Conservation (phyloP, 169 alveolate species). For the Cryptosporidium sp. region DNA sequence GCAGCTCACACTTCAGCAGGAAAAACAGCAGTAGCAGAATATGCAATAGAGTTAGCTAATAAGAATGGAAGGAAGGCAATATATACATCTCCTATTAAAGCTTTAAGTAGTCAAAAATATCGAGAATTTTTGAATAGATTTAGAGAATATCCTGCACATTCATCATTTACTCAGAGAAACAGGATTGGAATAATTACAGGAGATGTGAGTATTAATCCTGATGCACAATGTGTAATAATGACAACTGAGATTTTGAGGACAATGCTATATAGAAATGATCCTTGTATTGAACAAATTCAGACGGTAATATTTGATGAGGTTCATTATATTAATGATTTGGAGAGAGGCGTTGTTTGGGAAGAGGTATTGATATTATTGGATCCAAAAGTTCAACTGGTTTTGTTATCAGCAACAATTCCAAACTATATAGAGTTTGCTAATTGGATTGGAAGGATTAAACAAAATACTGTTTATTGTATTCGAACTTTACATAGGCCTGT, state of each 20-base stretch:
- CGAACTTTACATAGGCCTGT: slow-evolving; percentile 95
- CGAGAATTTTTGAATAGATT: slow-evolving; percentile 91
- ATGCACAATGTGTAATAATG: slow-evolving; percentile 96
- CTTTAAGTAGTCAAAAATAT: slow-evolving; percentile 97
- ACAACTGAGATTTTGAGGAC: slow-evolving; percentile 98
- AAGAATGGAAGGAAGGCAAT: slow-evolving; percentile 93
- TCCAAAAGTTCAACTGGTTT: slow-evolving; percentile 92
- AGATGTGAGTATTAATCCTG: slow-evolving; percentile 95
- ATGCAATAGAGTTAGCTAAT: slow-evolving; percentile 97
- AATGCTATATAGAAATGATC: slow-evolving; percentile 90
- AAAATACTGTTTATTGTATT: slow-evolving; percentile 93
- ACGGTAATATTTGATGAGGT: slow-evolving; percentile 99
- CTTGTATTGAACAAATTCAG: slow-evolving; percentile 89
- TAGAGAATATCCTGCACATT: slow-evolving; percentile 73
- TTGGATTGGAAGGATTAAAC: slow-evolving; percentile 96
- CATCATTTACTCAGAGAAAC: slow-evolving; percentile 75
- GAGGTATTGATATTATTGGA: slow-evolving; percentile 96
- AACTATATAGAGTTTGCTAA: slow-evolving; percentile 97
- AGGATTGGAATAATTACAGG: slow-evolving; percentile 98
- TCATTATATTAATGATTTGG: slow-evolving; percentile 96
- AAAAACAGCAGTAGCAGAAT: slow-evolving; percentile 97
- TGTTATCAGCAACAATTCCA: slow-evolving; percentile 98
- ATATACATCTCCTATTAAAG: slow-evolving; percentile 99
- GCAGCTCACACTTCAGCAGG: slow-evolving; percentile 99
- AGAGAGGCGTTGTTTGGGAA: slow-evolving; percentile 99